Evolutionary conservation across 805 yeast species (phyloP).

Genomic region (Torulaspora delbrueckii): DNA sequence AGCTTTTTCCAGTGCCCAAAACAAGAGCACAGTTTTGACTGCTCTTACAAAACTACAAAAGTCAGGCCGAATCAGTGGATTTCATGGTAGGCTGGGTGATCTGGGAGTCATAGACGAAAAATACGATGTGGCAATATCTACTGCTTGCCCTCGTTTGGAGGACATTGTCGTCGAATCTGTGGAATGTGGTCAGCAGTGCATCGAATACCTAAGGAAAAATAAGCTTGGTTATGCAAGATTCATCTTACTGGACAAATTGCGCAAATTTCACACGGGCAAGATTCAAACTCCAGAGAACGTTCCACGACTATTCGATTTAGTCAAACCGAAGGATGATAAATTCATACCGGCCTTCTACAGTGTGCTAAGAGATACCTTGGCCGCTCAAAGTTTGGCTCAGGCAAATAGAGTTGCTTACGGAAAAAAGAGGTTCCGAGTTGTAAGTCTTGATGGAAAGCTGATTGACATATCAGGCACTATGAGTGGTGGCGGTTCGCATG

Average conservation of each 20-base stretch:
- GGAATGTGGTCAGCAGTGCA: conserved; percentile 67
- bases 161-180: conserved; percentile 87
- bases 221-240: conserved; percentile 87
- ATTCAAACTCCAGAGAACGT: conserved; percentile 70
- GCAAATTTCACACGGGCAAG: conserved; percentile 52
- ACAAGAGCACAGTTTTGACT: conserved; percentile 66
- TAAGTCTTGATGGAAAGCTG: conserved; percentile 85
- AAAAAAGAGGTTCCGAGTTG: conserved; percentile 74
- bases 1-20: conserved; percentile 52
- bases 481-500: conserved; percentile 88
- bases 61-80: conserved; percentile 79
- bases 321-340: conserved; percentile 57
- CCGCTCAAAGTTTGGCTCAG: conserved; percentile 68
- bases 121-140: conserved; percentile 90
- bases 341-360: conserved; percentile 88
- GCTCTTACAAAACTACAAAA: conserved; percentile 65
- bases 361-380: conserved; percentile 81
- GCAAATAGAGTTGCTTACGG: conserved; percentile 91
- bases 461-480: conserved; percentile 93
- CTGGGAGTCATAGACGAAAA: conserved; percentile 84
- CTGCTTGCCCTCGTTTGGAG: conserved; percentile 87
- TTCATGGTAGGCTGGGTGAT: conserved; percentile 87
- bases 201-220: conserved; percentile 75
- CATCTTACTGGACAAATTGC: conserved; percentile 69
- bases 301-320: conserved; percentile 80